Conservation (phyloP, 176 grass and related monocot species). For the Musa schizocarpa region DNA sequence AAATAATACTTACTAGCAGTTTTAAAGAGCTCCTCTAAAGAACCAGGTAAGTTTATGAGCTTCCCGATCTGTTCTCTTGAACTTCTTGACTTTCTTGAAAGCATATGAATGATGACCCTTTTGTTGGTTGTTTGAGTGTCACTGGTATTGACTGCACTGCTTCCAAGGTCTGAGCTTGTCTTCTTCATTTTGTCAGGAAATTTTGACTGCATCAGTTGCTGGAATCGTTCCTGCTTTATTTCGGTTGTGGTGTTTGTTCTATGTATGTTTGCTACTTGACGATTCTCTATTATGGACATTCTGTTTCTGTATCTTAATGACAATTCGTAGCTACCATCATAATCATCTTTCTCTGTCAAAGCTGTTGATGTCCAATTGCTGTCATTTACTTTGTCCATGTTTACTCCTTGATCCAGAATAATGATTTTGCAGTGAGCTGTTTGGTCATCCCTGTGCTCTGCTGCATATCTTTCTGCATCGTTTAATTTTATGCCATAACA, state of each 20-base stretch:
- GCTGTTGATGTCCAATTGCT: not conserved
- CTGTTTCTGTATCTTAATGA: not conserved
- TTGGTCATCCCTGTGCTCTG: not conserved
- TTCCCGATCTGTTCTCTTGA: constrained; percentile 34
- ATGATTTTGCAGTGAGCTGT: not conserved
- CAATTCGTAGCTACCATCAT: not conserved
- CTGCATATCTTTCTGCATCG: constrained; percentile 3
- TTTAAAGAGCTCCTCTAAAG: constrained; percentile 51
- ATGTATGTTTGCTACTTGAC: not conserved
- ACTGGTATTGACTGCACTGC: constrained; percentile 6
- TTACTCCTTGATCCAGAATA: too few relatives aligned
- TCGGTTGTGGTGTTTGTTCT: not conserved
- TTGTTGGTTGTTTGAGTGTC: constrained; percentile 24
- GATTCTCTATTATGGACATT: not conserved
- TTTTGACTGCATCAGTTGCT: not conserved
- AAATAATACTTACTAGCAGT: constrained; percentile 48
- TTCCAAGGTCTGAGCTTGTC: constrained; percentile 3
- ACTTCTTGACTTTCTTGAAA: constrained; percentile 18
- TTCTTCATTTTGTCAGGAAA: not conserved
- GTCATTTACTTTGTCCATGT: not conserved
- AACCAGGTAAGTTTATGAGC: constrained; percentile 60
- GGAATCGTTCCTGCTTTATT: not conserved
- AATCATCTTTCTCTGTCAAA: not conserved
- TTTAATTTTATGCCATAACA: not conserved
- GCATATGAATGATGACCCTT: constrained; percentile 56